Conservation (phyloP, 1,284 basidiomycete species). For the Athelia sp. region DNA sequence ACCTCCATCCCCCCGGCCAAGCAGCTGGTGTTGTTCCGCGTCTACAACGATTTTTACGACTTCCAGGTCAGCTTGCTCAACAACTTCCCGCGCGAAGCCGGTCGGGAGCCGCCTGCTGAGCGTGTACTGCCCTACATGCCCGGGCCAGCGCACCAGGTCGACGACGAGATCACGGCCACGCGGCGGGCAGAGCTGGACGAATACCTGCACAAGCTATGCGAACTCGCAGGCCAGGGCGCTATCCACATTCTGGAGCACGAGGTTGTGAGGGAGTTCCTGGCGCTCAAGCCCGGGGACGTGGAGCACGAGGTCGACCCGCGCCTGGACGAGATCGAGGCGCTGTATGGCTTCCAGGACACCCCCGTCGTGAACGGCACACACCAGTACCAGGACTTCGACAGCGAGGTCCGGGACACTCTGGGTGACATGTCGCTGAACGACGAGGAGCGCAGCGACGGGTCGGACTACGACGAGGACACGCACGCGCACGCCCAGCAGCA, state of each 20-base stretch:
- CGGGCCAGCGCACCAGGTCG: constrained; percentile 81
- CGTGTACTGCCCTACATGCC: constrained; percentile 95
- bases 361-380: constrained; percentile 21
- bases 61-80: constrained; percentile 91
- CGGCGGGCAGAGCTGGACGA: constrained; percentile 83
- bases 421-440: constrained; percentile 41
- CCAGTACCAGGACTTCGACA: constrained; percentile 23
- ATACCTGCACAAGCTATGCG: constrained; percentile 81
- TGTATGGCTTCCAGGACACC: constrained; percentile 35
- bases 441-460: constrained; percentile 43
- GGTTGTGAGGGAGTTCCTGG: constrained; percentile 82
- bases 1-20: constrained; percentile 59
- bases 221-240: constrained; percentile 56
- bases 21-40: constrained; percentile 87
- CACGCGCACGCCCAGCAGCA: constrained; percentile 38
- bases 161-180: constrained; percentile 81
- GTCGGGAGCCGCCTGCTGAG: constrained; percentile 55
- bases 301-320: constrained; percentile 61
- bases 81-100: constrained; percentile 86
- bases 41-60: constrained; percentile 98
- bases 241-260: constrained; percentile 81
- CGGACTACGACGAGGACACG: constrained; percentile 58
- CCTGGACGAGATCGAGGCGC: constrained; percentile 47
- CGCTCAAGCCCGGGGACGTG: constrained; percentile 85
- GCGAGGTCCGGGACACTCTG: constrained; percentile 42